Percentiles rank a stretch among this genome's conserved stretches.
Conservation (phyloP, 148 eudicot genomes). For the Nepenthes gracilis region DNA sequence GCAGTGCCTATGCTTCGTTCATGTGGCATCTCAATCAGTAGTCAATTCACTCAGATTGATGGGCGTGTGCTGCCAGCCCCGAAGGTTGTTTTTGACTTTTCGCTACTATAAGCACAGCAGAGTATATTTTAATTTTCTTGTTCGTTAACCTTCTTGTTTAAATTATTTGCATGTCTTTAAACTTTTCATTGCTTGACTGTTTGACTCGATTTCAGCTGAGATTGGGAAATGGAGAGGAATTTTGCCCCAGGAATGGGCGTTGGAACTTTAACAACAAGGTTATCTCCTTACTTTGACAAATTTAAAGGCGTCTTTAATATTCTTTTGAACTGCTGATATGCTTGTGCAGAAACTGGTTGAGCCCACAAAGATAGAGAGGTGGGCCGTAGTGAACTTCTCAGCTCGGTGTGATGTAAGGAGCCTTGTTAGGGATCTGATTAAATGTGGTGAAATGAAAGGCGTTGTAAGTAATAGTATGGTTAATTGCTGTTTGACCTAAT, state of each 20-base stretch:
- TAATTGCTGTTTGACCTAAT: background rate
- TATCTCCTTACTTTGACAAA: background rate
- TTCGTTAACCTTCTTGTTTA: background rate
- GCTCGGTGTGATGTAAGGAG: constrained; percentile 58
- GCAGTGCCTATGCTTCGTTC: constrained; percentile 74
- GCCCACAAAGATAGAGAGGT: constrained; percentile 56
- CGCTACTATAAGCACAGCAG: background rate
- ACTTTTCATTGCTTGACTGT: background rate
- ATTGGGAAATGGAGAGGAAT: constrained; percentile 75
- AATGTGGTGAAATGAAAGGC: constrained; percentile 66
- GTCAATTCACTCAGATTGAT: constrained; percentile 58
- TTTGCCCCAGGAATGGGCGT: constrained; percentile 77
- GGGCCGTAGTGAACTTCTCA: constrained; percentile 88
- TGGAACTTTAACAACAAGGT: constrained; percentile 98
- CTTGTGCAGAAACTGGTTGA: constrained; percentile 50
- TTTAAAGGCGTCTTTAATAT: background rate
- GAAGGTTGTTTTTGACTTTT: constrained; percentile 27
- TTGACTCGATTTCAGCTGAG: constrained; percentile 38
- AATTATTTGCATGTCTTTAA: background rate
- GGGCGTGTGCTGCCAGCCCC: constrained; percentile 85
- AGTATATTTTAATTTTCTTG: background rate
- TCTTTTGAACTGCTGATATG: background rate
- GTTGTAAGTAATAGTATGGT: constrained; percentile 35
- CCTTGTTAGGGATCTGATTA: constrained; percentile 56
- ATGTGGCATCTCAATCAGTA: constrained; percentile 70